Base-by-base conservation (phyloP, 208 protist species). In the Angomonas deanei region DNA sequence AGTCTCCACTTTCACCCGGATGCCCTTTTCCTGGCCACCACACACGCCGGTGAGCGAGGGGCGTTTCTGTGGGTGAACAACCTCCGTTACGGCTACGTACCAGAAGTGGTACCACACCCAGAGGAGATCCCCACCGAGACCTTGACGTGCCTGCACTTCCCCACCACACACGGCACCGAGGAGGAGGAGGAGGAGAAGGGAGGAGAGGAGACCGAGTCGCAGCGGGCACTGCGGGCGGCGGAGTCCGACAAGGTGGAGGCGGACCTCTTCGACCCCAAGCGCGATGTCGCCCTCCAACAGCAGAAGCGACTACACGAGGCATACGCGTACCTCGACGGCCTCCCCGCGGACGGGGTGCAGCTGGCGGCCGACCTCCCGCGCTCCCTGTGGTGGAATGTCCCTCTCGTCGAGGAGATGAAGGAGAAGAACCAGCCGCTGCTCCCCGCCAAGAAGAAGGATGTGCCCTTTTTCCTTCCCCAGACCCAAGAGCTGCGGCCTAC, bases 381-480 rank as follows among this genome's bases (percentile, higher is more conserved):
- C 46, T 76, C 70, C 15, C 56, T 80, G 61, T 94, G 88, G 83
- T 91, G 84, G 54, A 87, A 91, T 70, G 70, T 94, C 28, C 89
- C 85, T 6, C 63, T 94, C 36, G 66, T 96, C 26, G 91, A 96
- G 33, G 81, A 90, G 49, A 94, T 96, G 55, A 91, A 87, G 70
- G 80, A 93, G 69, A 90, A 91, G 77, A 96, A 94, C 64, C 78
- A 88, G 59, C 91, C 91, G 17, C 58, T 96, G 32, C 71, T 93
- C 32, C 91, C 91, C 21, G 88, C 91, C 5, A 94, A 96, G 70
- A 96, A 96, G 58, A 82, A 85, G 61, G 82, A 93, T 65, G 79
- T 93, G 39, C 91, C 91, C 13, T 96, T 96, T 62, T 96, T 96
- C 71, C 74, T 96, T n/a, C 80, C 84, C 10, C 88, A 82, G 4